Evolutionary conservation across 768 basidiomycete genomes (phyloP), one percentile per base, ranked within the genome.

Genomic region (Leccinum longicurvipes): DNA sequence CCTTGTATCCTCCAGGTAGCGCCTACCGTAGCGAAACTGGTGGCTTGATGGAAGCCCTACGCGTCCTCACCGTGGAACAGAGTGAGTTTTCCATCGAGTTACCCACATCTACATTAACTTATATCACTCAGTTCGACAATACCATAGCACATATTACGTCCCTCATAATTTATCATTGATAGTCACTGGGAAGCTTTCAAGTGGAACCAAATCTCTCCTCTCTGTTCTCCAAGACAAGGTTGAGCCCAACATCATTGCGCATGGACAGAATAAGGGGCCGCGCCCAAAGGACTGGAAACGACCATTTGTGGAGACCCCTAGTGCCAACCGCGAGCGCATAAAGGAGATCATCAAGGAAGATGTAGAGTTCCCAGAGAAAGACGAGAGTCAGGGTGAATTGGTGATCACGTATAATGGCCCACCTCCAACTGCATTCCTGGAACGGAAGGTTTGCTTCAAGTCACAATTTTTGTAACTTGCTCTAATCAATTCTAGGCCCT

Each of bases 11-110:
- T 27, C 72, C 79, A 36, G 83, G 80, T 19, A 98, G 90, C 67
- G 97, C 85, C 7, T 97, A 98, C 66, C 83, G 95, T 25, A 95
- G 93, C 62, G 97, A 99, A 79, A 98, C 95, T 0, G 97, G 97
- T 21, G 97, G 97, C 25, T 73, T 98, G 34, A 94, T 98, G 92
- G 85, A 91, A 58, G 91, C 92, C 2, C 74, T 99, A 24, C 82
- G 97, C 24, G 81, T 86, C 14, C 77, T 99, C 57, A 87, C 84
- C 2, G 86, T 93, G 23, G 86, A 97, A 60, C 87, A 97, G 78
- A 97, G 94, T 95, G 71, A 67, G 74, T 61, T 21, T 4, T 28
- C 6, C 58, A 27, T 45, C 58, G 41, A 28, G 28, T 51, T 24
- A 53, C 46, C 36, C 39, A 25, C 53, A 47, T 44, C 36, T 44